phyloP scores from a whole-genome alignment of 306 rosid species.

The Fragaria iinumae region DNA sequence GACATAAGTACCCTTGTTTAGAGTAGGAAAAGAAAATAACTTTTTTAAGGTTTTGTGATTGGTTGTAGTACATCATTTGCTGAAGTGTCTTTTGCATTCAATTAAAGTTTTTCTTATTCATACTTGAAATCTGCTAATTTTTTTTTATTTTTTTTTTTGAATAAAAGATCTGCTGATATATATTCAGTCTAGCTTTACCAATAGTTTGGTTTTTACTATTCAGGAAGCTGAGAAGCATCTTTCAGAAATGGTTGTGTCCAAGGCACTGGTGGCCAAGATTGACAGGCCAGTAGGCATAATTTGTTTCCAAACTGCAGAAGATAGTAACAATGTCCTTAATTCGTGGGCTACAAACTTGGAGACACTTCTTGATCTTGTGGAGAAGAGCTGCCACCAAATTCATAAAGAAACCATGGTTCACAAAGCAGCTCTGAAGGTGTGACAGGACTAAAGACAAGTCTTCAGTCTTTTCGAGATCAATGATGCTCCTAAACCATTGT shows the following conservation, averaged over 20 bases:
- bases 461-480: not conserved
- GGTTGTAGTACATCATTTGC: not conserved
- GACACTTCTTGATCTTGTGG: constrained; percentile 92
- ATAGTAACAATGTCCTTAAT: constrained; percentile 81
- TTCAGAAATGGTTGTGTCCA: constrained; percentile 97
- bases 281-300: constrained; percentile 88
- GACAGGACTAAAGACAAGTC: constrained; percentile 17
- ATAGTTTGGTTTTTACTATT: not conserved
- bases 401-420: constrained; percentile 98
- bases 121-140: not conserved
- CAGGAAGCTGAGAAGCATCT: constrained; percentile 98
- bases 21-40: not conserved
- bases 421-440: constrained; percentile 75
- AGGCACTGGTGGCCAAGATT: constrained; percentile 86
- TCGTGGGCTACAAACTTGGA: constrained; percentile 94
- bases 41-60: not conserved
- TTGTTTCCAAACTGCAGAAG: constrained; percentile 82
- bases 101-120: not conserved
- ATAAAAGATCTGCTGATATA: not conserved
- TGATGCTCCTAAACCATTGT: not conserved
- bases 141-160: no score
- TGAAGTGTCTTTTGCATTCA: not conserved
- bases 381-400: constrained; percentile 95
- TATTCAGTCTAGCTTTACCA: not conserved
- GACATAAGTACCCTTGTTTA: not conserved